Conservation (phyloP, 2,329 filamentous ascomycete species). For the Boeremia exigua region DNA sequence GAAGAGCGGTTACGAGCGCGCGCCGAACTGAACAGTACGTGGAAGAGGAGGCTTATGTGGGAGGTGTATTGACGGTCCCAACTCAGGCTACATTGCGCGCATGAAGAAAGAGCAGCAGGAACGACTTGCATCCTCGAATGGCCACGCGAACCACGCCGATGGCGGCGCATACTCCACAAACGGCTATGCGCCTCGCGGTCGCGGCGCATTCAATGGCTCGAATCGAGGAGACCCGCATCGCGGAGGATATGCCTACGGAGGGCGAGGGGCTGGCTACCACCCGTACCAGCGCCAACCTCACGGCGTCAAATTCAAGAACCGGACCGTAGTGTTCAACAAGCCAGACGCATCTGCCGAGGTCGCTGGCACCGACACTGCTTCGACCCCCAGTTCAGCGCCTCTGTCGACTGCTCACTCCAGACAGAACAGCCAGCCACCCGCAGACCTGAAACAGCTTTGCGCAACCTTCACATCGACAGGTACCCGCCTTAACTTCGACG, state of each 20-base stretch:
- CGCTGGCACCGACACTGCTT: neutral
- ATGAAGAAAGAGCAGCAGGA: constrained; percentile 30
- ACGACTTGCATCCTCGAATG: constrained; percentile 14
- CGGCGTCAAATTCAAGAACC: constrained; percentile 20
- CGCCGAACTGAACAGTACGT: constrained; percentile 39
- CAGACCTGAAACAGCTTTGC: constrained; percentile 27
- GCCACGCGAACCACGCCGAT: constrained; percentile 8
- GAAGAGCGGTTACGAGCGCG: constrained; percentile 27
- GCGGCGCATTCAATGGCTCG: neutral
- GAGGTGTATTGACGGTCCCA: constrained; percentile 16
- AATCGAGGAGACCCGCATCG: constrained; percentile 10
- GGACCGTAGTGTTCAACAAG: constrained; percentile 21
- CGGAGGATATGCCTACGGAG: constrained; percentile 16
- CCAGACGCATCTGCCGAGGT: constrained; percentile 7
- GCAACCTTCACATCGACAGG: constrained; percentile 41
- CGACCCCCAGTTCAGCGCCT: constrained; percentile 3
- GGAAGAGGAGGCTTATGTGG: constrained; percentile 12
- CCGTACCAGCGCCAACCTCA: constrained; percentile 27
- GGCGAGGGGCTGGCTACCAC: constrained; percentile 24
- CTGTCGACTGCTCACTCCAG: constrained; percentile 2
- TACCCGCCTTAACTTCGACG: constrained; percentile 27
- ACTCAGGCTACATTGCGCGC: constrained; percentile 27
- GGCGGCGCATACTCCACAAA: neutral
- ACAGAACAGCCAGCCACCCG: constrained; percentile 15
- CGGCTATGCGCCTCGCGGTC: constrained; percentile 4